Base-by-base conservation (phyloP, 2,329 filamentous ascomycete genomes). In the Lecanicillium sp. region DNA sequence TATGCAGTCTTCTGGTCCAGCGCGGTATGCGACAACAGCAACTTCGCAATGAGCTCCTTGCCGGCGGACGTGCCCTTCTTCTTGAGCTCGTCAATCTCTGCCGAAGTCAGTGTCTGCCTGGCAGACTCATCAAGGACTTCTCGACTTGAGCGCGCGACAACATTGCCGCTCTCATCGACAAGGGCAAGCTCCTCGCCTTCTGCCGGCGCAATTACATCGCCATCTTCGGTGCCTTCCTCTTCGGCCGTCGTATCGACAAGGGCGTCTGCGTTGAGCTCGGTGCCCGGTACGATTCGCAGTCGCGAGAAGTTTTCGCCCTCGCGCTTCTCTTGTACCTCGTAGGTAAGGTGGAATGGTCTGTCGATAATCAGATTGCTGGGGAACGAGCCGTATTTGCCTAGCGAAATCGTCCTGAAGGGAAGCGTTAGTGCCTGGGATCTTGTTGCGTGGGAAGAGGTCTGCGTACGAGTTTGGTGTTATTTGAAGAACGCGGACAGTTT, bases 1-100 rank as follows among this genome's bases (percentile, higher is more conserved):
- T 94, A 98, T 1, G 80, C 74, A 0, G 92, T 97, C 71, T 98
- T 98, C 65, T 97, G 84, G 49, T 94, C 88, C 31, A 98, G 73
- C 2, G 83, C 85, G 14, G 85, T 81, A 60, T 98, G 92, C 31
- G 88, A 92, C 20, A 88, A 74, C 61, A 98, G 76, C 18, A 98
- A 79, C 62, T 89, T 94, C n/a, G 86, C 82, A 46, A 98, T 92
- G 34, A 98, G 75, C 37, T 94, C 89, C 57, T 85, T 84, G 11
- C 89, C 90, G 0, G 87, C 86, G 5, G 81, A 81, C 4, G 81
- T 79, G 10, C 82, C 84, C 41, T 87, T 78, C 11, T 71, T 83
- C 50, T 83, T 83, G 4, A 79, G 81, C 37, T 79, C 83, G 34
- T 89, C 84, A 15, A 87, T 87, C 49, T 81, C 89, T 17, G 75